Evolutionary conservation across 208 protist species (phyloP).

Genomic region (Naegleria lovaniensis): DNA sequence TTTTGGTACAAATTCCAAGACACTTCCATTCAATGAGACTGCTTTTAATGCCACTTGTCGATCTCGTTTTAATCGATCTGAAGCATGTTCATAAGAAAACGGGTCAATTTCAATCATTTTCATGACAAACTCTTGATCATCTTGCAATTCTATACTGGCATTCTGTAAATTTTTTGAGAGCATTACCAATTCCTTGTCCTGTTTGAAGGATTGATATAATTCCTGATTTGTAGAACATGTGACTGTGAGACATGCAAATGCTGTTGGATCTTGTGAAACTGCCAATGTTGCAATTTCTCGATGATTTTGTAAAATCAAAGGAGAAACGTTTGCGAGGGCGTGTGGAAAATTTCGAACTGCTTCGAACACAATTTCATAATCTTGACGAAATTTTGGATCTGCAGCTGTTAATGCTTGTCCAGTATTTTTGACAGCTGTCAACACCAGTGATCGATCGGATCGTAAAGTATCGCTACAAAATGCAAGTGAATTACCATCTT

Average conservation of each 20-base stretch:
- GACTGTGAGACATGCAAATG: not conserved
- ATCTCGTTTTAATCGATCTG: not conserved
- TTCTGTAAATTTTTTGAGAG: not conserved
- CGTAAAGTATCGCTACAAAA: not conserved
- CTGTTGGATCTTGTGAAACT: not conserved
- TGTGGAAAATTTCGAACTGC: not conserved
- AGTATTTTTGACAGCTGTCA: too few relatives aligned
- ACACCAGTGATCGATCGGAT: too few relatives aligned
- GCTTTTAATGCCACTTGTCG: not conserved
- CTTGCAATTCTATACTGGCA: not conserved
- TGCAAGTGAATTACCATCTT: not conserved
- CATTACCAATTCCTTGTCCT: not conserved
- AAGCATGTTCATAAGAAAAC: not conserved
- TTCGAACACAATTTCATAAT: not conserved
- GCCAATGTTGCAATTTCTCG: not conserved
- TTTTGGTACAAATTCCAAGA: not conserved
- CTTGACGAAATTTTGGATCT: not conserved
- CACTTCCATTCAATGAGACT: not conserved
- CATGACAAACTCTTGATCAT: not conserved
- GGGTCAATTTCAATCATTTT: not conserved
- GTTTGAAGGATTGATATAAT: too few relatives aligned
- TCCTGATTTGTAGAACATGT: too few relatives aligned
- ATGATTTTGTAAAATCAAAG: not conserved
- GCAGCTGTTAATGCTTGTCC: too few relatives aligned
- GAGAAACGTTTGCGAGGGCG: not conserved